Evolutionary conservation across 331 rosid genomes (phyloP).

Genomic region (Saraca asoca): DNA sequence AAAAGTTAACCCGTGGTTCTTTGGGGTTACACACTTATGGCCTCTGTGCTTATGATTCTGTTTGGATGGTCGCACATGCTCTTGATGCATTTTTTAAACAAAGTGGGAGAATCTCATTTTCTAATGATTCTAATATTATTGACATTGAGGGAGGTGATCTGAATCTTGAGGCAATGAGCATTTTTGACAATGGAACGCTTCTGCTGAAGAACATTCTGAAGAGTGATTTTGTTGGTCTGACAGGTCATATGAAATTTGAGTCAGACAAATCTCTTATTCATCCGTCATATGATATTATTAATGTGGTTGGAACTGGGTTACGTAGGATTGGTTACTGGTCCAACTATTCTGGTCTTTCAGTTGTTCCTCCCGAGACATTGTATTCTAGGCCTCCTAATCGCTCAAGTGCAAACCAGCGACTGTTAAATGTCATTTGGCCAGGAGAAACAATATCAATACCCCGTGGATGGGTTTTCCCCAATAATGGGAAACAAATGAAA

Average conservation of each 20-base stretch:
- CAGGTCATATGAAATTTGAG: conserved; percentile 69
- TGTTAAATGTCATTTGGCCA: conserved; percentile 79
- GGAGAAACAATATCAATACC: conserved; percentile 76
- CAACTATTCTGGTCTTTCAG: conserved; percentile 87
- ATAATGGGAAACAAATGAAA: conserved; percentile 70
- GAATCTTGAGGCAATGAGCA: conserved; percentile 78
- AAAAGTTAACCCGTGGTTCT: conserved; percentile 65
- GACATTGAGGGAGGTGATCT: conserved; percentile 45
- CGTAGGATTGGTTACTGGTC: conserved; percentile 87
- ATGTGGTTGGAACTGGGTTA: conserved; percentile 75
- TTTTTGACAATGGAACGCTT: conserved; percentile 71
- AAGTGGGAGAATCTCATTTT: conserved; percentile 67
- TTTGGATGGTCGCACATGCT: conserved; percentile 81
- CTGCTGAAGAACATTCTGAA: conserved; percentile 64
- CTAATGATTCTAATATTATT: conserved; percentile 61
- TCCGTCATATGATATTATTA: conserved; percentile 81
- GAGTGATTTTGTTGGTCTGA: conserved; percentile 68
- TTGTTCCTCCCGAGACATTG: conserved; percentile 71
- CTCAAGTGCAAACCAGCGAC: conserved; percentile 67
- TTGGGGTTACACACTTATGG: conserved; percentile 81
- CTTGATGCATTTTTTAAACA: conserved; percentile 66
- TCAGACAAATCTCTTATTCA: conserved; percentile 57
- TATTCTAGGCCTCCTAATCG: conserved; percentile 77
- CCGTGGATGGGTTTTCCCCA: conserved; percentile 97
- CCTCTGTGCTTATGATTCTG: conserved; percentile 84